Percentiles rank a stretch among this genome's conserved stretches.
Evolutionary conservation across 345 rosid species (phyloP).

Genomic region (Lepidium africanum): DNA sequence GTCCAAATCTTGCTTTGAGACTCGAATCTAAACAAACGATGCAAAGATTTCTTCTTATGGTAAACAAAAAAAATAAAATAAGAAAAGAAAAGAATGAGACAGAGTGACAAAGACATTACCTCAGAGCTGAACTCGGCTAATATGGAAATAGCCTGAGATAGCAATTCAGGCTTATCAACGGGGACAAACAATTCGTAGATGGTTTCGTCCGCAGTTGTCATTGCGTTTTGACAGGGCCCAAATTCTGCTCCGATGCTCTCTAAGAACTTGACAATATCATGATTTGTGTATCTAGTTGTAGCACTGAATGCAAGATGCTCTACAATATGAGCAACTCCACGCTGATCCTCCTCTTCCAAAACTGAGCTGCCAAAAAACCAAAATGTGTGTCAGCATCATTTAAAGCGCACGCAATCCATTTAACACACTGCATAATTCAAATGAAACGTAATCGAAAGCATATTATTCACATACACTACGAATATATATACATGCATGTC

Average conservation of each 20-base stretch:
- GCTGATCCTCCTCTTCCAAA: slow-evolving; percentile 93
- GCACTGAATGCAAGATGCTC: slow-evolving; percentile 98
- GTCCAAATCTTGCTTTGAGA: slow-evolving; percentile 73
- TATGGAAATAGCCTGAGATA: slow-evolving; percentile 78
- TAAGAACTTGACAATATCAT: slow-evolving; percentile 80
- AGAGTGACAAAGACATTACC: slow-evolving; percentile 35
- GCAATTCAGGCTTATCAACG: slow-evolving; percentile 53
- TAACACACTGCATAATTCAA: not conserved
- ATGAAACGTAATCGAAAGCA: not conserved
- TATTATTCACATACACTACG: not conserved
- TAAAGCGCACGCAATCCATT: not conserved
- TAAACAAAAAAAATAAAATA: not conserved
- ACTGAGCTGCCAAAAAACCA: slow-evolving; percentile 79
- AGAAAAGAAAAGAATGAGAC: not conserved
- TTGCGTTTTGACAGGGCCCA: slow-evolving; percentile 94
- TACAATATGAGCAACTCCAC: slow-evolving; percentile 90
- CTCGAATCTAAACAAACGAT: slow-evolving; percentile 50
- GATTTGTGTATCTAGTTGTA: slow-evolving; percentile 72
- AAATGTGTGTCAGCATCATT: slow-evolving; percentile 29
- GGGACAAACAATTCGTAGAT: slow-evolving; percentile 88
- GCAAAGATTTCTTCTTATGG: not conserved
- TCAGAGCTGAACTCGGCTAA: slow-evolving; percentile 86
- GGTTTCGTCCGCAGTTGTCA: slow-evolving; percentile 86
- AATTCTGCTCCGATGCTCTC: slow-evolving; percentile 96
- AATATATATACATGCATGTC: not conserved